Base-by-base conservation (phyloP, 805 yeast species). In the Candida anglica region DNA sequence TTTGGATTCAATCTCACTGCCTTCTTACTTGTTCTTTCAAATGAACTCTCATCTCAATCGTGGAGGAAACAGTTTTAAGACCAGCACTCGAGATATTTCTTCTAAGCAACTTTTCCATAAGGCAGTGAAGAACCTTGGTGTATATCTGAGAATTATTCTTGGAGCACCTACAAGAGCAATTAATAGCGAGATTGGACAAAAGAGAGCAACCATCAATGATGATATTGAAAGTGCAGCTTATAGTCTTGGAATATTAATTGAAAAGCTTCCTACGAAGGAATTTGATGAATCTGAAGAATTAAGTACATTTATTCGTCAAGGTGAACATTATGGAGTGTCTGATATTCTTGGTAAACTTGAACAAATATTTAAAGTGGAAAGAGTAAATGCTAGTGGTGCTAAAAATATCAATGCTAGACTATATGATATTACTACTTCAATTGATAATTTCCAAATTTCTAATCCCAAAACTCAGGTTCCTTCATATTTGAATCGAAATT, bases 401-500 rank as follows among this genome's bases (percentile, higher is more conserved):
- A 16, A 9, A 10, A 15, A 19, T 11, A 10, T 33, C 16, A 39
- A 35, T 14, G 19, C 13, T 16, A 24, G 44, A 17, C 28, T 43
- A 5, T 14, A 23, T 14, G 6, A 19, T 3, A 20, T 35, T 11
- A 14, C 26, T 2, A 21, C 7, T 10, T 15, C 18, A 15, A 4
- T 36, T 9, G 26, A 27, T 4, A 15, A 15, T 9, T 20, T 15
- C 15, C 15, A 13, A 9, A 15, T 13, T 15, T 13, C 21, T 17
- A 19, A 6, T 24, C 9, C 10, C 2, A n/a, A 19, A 6, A 39
- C 45, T 3, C 38, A 41, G 6, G 36, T 31, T 18, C 86, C 86
- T 13, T 47, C 60, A 1, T 44, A 56, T 13, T 23, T 64, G 2
- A 57, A 66, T 2, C 68, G 86, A 35, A 76, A 78, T 56, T 88